phyloP scores from a whole-genome alignment of 148 eudicot genomes.

The Selenicereus undatus region DNA sequence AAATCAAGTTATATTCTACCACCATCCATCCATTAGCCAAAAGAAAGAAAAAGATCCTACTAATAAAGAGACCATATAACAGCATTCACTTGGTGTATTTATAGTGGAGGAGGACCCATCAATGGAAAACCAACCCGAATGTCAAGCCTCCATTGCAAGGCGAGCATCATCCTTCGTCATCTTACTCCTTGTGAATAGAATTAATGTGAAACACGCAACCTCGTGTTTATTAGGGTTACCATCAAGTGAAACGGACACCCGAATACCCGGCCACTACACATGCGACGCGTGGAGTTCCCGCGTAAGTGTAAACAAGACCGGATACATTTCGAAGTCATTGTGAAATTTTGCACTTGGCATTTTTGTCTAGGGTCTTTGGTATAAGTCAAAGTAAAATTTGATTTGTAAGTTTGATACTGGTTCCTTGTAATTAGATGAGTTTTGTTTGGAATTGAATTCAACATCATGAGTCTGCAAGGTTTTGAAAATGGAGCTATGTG shows the following conservation, averaged over 20 bases:
- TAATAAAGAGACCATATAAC: too few relatives aligned
- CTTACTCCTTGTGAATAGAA: neutral
- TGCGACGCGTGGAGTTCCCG: neutral
- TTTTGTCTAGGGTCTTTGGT: neutral
- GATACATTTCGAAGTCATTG: neutral
- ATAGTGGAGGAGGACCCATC: neutral
- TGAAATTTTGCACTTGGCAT: neutral
- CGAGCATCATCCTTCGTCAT: neutral
- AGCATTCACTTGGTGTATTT: too few relatives aligned
- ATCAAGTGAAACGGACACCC: neutral
- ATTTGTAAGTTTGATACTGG: neutral
- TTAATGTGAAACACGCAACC: neutral
- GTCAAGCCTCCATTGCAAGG: neutral
- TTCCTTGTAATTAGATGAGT: neutral
- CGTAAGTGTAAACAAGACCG: neutral
- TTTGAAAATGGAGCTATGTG: too few relatives aligned
- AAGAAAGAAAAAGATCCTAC: too few relatives aligned
- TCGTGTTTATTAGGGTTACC: neutral
- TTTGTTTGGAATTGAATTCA: neutral
- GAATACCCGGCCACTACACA: neutral
- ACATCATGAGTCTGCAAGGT: too few relatives aligned
- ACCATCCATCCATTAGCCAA: too few relatives aligned
- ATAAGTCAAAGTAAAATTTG: neutral
- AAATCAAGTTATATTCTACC: too few relatives aligned
- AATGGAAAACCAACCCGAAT: neutral